Evolutionary conservation across 2,329 filamentous ascomycete genomes (phyloP).

Genomic region (Chaetomium strumarium): DNA sequence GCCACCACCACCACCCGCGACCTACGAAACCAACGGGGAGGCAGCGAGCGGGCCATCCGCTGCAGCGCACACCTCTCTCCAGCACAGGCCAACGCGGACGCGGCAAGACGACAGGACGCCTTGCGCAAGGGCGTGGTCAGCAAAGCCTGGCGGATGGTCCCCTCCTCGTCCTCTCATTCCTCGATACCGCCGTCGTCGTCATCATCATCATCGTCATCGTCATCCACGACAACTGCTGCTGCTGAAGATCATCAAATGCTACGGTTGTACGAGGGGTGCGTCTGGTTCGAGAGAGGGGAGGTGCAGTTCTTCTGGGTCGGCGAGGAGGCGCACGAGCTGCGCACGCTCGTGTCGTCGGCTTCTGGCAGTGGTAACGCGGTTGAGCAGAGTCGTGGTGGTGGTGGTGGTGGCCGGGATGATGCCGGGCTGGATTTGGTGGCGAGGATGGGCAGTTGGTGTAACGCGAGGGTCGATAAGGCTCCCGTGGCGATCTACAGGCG

Average conservation of each 20-base stretch:
- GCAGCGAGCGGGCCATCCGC: neutral
- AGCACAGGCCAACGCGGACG: slow-evolving; percentile 5
- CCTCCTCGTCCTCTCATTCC: neutral
- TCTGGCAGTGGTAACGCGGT: neutral
- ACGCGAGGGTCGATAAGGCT: slow-evolving; percentile 1
- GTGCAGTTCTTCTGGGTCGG: slow-evolving; percentile 17
- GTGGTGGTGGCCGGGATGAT: too few relatives aligned
- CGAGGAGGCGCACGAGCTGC: slow-evolving; percentile 9
- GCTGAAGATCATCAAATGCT: neutral
- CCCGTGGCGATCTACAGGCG: slow-evolving; percentile 6
- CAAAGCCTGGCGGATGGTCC: slow-evolving; percentile 6
- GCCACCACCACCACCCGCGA: neutral
- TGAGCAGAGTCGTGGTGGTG: neutral
- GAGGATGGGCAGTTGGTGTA: neutral
- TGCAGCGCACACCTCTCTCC: slow-evolving; percentile 3
- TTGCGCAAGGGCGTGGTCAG: slow-evolving; percentile 4
- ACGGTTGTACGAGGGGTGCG: neutral
- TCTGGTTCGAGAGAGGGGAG: slow-evolving; percentile 1
- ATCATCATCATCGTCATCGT: too few relatives aligned
- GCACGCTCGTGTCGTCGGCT: neutral
- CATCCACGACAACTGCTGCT: neutral
- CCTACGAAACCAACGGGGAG: neutral
- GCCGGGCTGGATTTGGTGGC: neutral
- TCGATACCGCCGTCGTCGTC: neutral
- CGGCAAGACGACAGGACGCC: neutral